These are phyloP conservation scores for Fraxinus nigra DNA, from an alignment of 305 asterid species.

Conservation along the genomic window DNA sequence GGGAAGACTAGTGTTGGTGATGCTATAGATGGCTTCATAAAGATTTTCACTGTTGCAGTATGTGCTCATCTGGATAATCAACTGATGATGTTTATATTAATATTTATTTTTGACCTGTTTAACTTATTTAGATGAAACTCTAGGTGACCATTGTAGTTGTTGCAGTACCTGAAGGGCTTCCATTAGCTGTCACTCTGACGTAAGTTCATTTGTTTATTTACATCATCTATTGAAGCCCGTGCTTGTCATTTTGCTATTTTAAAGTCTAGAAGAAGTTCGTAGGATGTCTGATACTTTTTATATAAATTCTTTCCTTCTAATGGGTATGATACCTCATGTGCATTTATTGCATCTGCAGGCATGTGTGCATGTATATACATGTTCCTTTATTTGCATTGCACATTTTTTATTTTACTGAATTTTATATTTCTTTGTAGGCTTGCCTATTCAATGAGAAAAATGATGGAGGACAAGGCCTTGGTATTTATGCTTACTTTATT, in stretches of 20 bases:
- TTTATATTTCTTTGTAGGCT: conserved; percentile 54
- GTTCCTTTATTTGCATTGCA: conserved; percentile 15
- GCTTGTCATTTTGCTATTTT: background rate
- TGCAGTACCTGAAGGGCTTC: conserved; percentile 92
- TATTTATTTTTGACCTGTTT: conserved; percentile 20
- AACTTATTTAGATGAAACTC: conserved; percentile 25
- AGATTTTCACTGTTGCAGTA: conserved; percentile 91
- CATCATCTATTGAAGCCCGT: background rate
- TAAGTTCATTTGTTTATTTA: conserved; percentile 31
- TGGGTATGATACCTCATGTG: conserved; percentile 17
- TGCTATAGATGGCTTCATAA: conserved; percentile 74
- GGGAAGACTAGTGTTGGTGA: conserved; percentile 60
- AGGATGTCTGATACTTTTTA: background rate
- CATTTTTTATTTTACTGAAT: background rate
- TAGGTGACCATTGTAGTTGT: conserved; percentile 88
- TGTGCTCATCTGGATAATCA: conserved; percentile 28
- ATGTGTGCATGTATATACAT: conserved; percentile 17
- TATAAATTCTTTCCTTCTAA: background rate
- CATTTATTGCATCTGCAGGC: conserved; percentile 9
- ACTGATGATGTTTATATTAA: conserved; percentile 11
- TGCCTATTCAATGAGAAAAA: conserved; percentile 96
- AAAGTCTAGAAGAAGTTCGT: background rate
- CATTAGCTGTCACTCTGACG: conserved; percentile 85
- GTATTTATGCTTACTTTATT: conserved; percentile 38
- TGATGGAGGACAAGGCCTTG: conserved; percentile 99